phyloP scores from a whole-genome alignment of 352 stramenopile species.

The Halophytophthora batemanensis region DNA sequence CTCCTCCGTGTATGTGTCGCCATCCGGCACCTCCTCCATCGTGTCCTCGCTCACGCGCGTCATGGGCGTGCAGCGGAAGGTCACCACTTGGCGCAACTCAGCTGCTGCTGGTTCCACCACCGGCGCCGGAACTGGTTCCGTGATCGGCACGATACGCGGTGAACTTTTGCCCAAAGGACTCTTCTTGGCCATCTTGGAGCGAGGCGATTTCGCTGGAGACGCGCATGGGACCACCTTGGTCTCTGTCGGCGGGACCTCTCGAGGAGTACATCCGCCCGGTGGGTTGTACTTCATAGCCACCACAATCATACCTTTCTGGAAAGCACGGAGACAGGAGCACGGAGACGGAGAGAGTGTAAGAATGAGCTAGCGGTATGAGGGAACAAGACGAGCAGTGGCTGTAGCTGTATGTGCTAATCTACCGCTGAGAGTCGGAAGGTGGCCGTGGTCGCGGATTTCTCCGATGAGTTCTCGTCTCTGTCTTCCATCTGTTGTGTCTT shows the following conservation, averaged over 20 bases:
- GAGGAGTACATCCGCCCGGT: not conserved
- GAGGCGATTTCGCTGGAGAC: constrained; percentile 11
- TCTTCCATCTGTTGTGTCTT: constrained; percentile 11
- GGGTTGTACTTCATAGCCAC: constrained; percentile 64
- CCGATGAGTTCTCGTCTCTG: constrained; percentile 9
- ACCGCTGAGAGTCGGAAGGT: constrained; percentile 60
- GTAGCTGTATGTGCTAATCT: constrained; percentile 8
- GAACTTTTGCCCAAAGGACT: constrained; percentile 6
- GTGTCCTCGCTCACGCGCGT: constrained; percentile 24
- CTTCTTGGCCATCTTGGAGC: constrained; percentile 15
- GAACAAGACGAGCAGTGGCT: not conserved
- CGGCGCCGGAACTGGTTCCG: not conserved
- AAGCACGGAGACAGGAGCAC: not conserved
- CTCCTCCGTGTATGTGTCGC: constrained; percentile 37
- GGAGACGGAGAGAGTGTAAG: not conserved
- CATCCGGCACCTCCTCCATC: constrained; percentile 22
- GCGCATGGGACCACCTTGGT: constrained; percentile 4
- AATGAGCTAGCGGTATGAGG: not conserved
- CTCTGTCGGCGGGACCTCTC: not conserved
- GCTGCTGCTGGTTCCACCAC: not conserved
- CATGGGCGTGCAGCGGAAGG: constrained; percentile 47
- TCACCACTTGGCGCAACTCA: constrained; percentile 35
- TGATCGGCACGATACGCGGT: not conserved
- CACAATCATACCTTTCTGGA: constrained; percentile 73
- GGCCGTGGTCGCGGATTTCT: constrained; percentile 6